phyloP scores from a whole-genome alignment of 2,329 filamentous ascomycete genomes.

The Penicillium sp. region DNA sequence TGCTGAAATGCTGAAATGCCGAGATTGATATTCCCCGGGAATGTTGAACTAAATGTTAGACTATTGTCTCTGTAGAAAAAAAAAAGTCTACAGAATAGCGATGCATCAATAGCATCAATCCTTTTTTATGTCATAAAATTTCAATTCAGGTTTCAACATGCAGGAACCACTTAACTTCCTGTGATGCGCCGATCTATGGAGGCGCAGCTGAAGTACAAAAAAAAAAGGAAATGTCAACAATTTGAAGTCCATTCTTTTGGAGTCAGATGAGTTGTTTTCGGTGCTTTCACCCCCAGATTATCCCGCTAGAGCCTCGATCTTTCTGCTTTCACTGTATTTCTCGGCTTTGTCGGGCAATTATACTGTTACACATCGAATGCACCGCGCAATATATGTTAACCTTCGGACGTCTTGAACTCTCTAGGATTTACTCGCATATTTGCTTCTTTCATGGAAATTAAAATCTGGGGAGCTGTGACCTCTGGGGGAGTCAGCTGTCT shows the following conservation, averaged over 20 bases:
- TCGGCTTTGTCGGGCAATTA: not conserved
- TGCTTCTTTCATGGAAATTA: not conserved
- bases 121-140: slow-evolving; percentile 1
- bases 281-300: not conserved
- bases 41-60: not conserved
- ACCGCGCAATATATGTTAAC: not conserved
- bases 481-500: not conserved
- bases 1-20: not conserved
- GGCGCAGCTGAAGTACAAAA: not conserved
- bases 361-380: slow-evolving; percentile 3
- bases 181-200: not conserved
- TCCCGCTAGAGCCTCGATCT: not conserved
- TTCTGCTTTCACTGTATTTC: not conserved
- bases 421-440: not conserved
- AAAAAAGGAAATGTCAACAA: not conserved
- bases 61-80: too few relatives aligned
- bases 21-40: not conserved
- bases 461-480: too few relatives aligned
- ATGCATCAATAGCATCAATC: not conserved
- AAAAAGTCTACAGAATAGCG: not conserved
- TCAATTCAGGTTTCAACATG: not conserved
- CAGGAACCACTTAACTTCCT: not conserved
- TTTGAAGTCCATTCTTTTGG: too few relatives aligned
- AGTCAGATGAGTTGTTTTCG: not conserved
- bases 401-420: not conserved